Evolutionary conservation across 2,329 filamentous ascomycete genomes (phyloP), one percentile per base, ranked within the genome.

Genomic region (Penicillium hordei): DNA sequence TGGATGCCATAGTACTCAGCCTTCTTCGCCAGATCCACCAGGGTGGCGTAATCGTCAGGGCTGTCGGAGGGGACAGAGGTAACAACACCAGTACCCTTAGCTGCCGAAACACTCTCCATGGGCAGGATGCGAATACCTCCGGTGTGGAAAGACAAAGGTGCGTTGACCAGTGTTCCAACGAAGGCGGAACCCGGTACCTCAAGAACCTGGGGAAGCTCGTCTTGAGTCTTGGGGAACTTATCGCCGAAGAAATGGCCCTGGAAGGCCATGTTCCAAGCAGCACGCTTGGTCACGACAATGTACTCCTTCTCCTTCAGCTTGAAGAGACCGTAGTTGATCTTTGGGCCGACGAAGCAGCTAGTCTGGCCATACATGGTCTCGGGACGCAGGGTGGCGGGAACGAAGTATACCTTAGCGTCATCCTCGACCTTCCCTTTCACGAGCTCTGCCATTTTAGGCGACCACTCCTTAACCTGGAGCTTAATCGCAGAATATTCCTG

Each of bases 361-460:
- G 88, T 95, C 77, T 97, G 94, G 40, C 95, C 95, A 73, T 97
- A 99, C 93, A 99, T 97, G 36, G 94, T 99, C 81, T 99, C 94
- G 2, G 94, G 91, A 61, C 94, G 85, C 60, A 99, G 83, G 55
- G 94, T 97, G 17, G 94, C 94, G 13, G 94, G 90, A 13, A 97
- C 86, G 69, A 97, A 89, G 79, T 89, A 97, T 56, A 97, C 88
- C 60, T 89, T 89, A 45, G 90, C 88, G 63, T 84, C 86, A 36
- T 87, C 83, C 6, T 93, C 90, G 4, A 97, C 79, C 79, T 93
- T 94, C 63, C 85, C 88, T 72, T 88, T 83, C 58, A 97, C 78
- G 52, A 85, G 79, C 65, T 89, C 84, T 63, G 86, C 85, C 25
- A 91, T 89, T 62, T 87, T 83, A 31, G 89, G 86, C 1, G 92